Conservation (phyloP, 1,139 yeast species). For the Candida sp. region DNA sequence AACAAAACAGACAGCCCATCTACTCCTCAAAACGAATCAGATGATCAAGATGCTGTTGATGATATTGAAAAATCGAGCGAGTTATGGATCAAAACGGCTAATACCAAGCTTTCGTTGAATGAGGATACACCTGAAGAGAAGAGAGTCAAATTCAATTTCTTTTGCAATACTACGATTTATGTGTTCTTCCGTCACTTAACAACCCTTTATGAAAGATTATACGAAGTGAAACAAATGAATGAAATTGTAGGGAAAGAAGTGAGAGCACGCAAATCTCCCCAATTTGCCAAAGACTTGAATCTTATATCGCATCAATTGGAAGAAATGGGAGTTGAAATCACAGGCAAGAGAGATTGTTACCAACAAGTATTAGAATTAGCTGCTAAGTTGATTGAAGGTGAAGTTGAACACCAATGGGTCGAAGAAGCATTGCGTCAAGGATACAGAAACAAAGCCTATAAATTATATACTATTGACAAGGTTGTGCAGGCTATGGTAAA, state of each 20-base stretch:
- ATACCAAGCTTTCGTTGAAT: slow-evolving; percentile 27
- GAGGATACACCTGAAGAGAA: slow-evolving; percentile 22
- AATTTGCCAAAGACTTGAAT: slow-evolving; percentile 87
- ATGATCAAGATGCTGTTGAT: slow-evolving; percentile 33
- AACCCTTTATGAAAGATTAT: slow-evolving; percentile 75
- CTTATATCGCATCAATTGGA: slow-evolving; percentile 78
- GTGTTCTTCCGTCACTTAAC: slow-evolving; percentile 87
- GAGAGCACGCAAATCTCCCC: slow-evolving; percentile 60
- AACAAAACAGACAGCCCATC: slow-evolving; percentile 33
- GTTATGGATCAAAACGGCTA: slow-evolving; percentile 56
- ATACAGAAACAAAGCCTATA: slow-evolving; percentile 89
- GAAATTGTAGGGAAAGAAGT: slow-evolving; percentile 71
- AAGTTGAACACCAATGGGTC: slow-evolving; percentile 90
- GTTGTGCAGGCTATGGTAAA: slow-evolving; percentile 88
- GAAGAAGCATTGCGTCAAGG: slow-evolving; percentile 97
- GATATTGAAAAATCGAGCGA: slow-evolving; percentile 62
- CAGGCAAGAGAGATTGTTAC: slow-evolving; percentile 69
- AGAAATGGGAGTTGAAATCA: slow-evolving; percentile 74
- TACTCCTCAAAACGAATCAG: slow-evolving; percentile 26
- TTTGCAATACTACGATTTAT: slow-evolving; percentile 89
- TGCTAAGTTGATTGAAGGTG: slow-evolving; percentile 82
- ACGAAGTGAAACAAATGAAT: slow-evolving; percentile 70
- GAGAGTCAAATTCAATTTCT: slow-evolving; percentile 64
- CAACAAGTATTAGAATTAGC: slow-evolving; percentile 70
- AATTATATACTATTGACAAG: slow-evolving; percentile 89